Base-by-base conservation (phyloP, 306 rosid genomes). In the Ceratonia siliqua region DNA sequence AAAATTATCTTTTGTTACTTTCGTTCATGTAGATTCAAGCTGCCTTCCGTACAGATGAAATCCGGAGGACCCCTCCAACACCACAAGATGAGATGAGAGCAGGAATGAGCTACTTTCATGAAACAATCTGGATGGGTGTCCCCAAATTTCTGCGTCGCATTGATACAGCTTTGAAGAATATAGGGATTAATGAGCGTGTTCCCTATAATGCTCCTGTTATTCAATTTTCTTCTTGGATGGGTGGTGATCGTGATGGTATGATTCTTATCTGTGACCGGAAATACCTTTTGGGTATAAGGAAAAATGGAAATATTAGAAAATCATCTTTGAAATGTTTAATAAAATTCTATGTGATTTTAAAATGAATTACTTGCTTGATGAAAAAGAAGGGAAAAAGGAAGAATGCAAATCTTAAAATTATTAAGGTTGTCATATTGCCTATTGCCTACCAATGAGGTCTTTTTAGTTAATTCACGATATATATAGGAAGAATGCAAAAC, bases 31-130 rank as follows among this genome's bases (percentile, higher is more conserved):
- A 92, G 97, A 90, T 92, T 74, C 97, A 92, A 86, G 97, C 97
- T 70, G 97, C 96, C 24, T 92, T 92, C 77, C 96, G 97, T 17
- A 92, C 97, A 0, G 97, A 92, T 85, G 97, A 92, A 82, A 92
- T 92, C 57, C 85, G 85, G 35, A 85, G 97, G 80, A 92, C 89
- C 49, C 87, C 97, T 80, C 97, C 97, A 53, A 90, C 97, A 24
- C 97, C 97, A 25, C 97, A 92, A 82, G 97, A 92, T 84, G 97
- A 92, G 76, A 92, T 90, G 96, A 88, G 97, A 52, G 97, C 96
- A 21, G 97, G 97, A 81, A 90, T 92, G 97, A 92, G 97, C 85
- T 92, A 92, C 83, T 92, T 92, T 75, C 93, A 92, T 25, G 97
- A 92, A 81, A 92, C 97, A 59, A 88, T 92, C 55, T 89, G 97